Conservation (phyloP, 352 stramenopile genomes). For the Pythium guiyangense region DNA sequence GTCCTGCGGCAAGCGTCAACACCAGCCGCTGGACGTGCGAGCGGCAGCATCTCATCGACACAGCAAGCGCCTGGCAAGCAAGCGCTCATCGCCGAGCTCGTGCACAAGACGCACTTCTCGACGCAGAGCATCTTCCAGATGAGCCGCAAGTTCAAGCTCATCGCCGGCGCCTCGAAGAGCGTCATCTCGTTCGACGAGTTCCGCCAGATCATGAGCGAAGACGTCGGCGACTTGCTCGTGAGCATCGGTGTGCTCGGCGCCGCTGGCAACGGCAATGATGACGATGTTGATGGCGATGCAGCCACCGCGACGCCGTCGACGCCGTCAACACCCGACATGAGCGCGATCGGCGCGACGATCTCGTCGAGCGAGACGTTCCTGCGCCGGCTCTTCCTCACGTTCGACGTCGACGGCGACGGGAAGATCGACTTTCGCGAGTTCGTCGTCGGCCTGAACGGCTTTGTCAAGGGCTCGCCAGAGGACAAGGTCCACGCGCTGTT, state of each 20-base stretch:
- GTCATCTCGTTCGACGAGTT: constrained; percentile 42
- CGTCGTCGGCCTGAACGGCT: constrained; percentile 37
- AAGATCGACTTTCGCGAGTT: constrained; percentile 52
- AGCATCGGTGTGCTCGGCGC: constrained; percentile 12
- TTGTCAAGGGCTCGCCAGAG: constrained; percentile 31
- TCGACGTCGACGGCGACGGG: constrained; percentile 38
- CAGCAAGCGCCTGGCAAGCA: constrained; percentile 24
- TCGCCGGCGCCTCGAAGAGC: constrained; percentile 26
- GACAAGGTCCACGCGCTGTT: constrained; percentile 43
- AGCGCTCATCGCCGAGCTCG: constrained; percentile 41
- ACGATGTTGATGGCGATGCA: neutral
- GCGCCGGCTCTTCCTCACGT: constrained; percentile 33
- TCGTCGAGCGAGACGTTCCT: constrained; percentile 38
- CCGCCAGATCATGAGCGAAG: constrained; percentile 30
- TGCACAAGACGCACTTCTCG: constrained; percentile 30
- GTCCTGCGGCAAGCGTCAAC: constrained; percentile 11
- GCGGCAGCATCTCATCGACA: neutral
- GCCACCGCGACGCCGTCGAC: too few relatives aligned
- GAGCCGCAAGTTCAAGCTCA: constrained; percentile 46
- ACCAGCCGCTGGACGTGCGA: neutral
- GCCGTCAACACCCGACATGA: constrained; percentile 12
- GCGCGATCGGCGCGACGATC: constrained; percentile 35
- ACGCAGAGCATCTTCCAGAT: constrained; percentile 44
- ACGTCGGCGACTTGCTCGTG: constrained; percentile 21
- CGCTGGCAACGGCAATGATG: neutral